These are phyloP conservation scores for Phyllachora maydis DNA, from an alignment of 2,329 filamentous ascomycete species.

Conservation along the genomic window DNA sequence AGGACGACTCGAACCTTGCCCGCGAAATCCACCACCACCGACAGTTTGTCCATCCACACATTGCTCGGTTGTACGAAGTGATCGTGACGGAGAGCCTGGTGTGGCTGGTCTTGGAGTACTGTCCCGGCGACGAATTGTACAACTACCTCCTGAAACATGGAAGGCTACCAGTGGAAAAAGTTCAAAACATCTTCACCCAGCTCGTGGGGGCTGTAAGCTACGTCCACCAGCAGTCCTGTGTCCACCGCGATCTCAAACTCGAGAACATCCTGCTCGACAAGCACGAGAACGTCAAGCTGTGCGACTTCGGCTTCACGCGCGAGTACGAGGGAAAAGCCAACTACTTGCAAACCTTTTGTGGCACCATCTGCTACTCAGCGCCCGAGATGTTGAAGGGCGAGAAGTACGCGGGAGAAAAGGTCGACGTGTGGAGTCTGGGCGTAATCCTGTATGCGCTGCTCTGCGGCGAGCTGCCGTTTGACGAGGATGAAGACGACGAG, in stretches of 20 bases:
- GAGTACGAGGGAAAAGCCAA: constrained; percentile 93
- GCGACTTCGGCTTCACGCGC: constrained; percentile 93
- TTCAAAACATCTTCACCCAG: constrained; percentile 90
- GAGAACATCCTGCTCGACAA: constrained; percentile 95
- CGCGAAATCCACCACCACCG: constrained; percentile 97
- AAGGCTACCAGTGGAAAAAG: constrained; percentile 63
- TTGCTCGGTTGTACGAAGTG: constrained; percentile 89
- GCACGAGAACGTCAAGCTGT: constrained; percentile 89
- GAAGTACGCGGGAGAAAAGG: constrained; percentile 94
- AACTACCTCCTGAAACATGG: constrained; percentile 84
- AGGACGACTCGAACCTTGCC: constrained; percentile 85
- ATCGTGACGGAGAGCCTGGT: constrained; percentile 91
- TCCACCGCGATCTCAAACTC: constrained; percentile 89
- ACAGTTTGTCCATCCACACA: constrained; percentile 94
- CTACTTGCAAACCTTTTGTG: constrained; percentile 92
- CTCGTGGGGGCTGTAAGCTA: constrained; percentile 88
- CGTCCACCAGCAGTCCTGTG: constrained; percentile 86
- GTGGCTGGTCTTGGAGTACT: constrained; percentile 95
- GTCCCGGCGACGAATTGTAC: constrained; percentile 92
- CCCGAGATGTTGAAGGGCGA: constrained; percentile 98
- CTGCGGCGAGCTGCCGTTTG: constrained; percentile 77
- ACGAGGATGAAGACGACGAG: constrained; percentile 80
- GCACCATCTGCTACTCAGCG: constrained; percentile 92
- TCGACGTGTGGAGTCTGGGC: constrained; percentile 86
- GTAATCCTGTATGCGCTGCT: constrained; percentile 70